Evolutionary conservation across 2,329 filamentous ascomycete species (phyloP).

Genomic region (Scedosporium apiospermum): DNA sequence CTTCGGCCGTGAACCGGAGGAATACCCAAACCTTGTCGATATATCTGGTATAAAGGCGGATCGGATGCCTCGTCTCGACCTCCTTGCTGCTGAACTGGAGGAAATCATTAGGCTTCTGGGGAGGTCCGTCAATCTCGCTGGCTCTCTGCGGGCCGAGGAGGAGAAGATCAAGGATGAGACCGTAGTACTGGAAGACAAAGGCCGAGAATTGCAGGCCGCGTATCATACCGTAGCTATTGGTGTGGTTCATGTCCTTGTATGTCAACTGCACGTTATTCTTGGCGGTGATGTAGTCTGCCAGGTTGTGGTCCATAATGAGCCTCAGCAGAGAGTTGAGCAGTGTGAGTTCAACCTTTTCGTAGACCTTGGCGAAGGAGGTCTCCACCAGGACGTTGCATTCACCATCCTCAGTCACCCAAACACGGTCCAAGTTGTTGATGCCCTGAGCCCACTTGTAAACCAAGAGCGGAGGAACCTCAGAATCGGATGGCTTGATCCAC

Average conservation of each 20-base stretch:
- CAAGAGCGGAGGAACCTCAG: constrained; percentile 86
- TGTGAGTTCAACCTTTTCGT: constrained; percentile 97
- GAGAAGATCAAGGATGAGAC: constrained; percentile 85
- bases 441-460: constrained; percentile 99
- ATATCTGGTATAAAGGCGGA: constrained; percentile 94
- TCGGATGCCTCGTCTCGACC: constrained; percentile 87
- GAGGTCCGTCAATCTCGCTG: constrained; percentile 94
- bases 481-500: constrained; percentile 99
- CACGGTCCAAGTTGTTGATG: constrained; percentile 93
- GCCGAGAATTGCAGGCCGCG: constrained; percentile 95
- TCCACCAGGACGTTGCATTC: constrained; percentile 99
- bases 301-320: constrained; percentile 97
- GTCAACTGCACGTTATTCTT: constrained; percentile 99
- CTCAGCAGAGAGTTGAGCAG: constrained; percentile 86
- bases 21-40: constrained; percentile 99
- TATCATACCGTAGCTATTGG: constrained; percentile 98
- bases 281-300: constrained; percentile 97
- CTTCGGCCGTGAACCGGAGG: constrained; percentile 84
- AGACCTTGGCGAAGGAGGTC: constrained; percentile 97
- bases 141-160: constrained; percentile 88
- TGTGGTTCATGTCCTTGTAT: constrained; percentile 99
- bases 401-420: constrained; percentile 89
- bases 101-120: constrained; percentile 92
- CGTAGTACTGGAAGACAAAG: constrained; percentile 98
- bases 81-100: constrained; percentile 90